Evolutionary conservation across 2,329 filamentous ascomycete species (phyloP).

Genomic region (Phaeoacremonium minimum): DNA sequence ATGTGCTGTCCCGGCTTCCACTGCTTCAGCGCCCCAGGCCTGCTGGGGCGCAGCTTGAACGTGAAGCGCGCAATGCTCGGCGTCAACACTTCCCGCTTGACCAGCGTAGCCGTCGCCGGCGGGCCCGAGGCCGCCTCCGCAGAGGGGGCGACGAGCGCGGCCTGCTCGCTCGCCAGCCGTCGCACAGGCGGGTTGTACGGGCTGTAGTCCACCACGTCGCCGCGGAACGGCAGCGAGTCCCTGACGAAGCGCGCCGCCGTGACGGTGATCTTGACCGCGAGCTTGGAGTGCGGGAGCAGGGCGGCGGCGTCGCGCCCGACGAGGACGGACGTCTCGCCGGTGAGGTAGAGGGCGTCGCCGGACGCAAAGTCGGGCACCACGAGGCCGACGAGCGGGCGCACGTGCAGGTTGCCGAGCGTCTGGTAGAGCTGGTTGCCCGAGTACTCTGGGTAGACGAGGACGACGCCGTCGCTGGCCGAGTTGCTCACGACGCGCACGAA

Average conservation of each 20-base stretch:
- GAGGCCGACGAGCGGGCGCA: slow-evolving; percentile 64
- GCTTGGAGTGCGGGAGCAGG: slow-evolving; percentile 64
- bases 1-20: slow-evolving; percentile 75
- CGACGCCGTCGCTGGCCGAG: slow-evolving; percentile 25
- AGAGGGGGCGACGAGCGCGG: slow-evolving; percentile 1
- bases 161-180: slow-evolving; percentile 55
- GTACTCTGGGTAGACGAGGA: slow-evolving; percentile 76
- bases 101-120: slow-evolving; percentile 45
- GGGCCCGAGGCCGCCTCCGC: slow-evolving; percentile 1
- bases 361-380: slow-evolving; percentile 71
- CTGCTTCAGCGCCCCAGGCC: slow-evolving; percentile 14
- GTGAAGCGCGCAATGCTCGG: slow-evolving; percentile 64
- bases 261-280: slow-evolving; percentile 67
- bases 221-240: slow-evolving; percentile 65
- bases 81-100: slow-evolving; percentile 56
- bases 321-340: slow-evolving; percentile 64
- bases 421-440: slow-evolving; percentile 83
- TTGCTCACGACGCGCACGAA: slow-evolving; percentile 68
- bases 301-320: slow-evolving; percentile 57
- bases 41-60: slow-evolving; percentile 29
- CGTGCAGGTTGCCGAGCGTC: slow-evolving; percentile 70
- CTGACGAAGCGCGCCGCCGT: slow-evolving; percentile 58
- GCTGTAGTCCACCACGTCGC: slow-evolving; percentile 51
- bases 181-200: slow-evolving; percentile 78
- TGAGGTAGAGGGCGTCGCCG: slow-evolving; percentile 70